These are phyloP conservation scores for Talaromyces sp. DNA, from an alignment of 2,329 filamentous ascomycete species.

Conservation along the genomic window DNA sequence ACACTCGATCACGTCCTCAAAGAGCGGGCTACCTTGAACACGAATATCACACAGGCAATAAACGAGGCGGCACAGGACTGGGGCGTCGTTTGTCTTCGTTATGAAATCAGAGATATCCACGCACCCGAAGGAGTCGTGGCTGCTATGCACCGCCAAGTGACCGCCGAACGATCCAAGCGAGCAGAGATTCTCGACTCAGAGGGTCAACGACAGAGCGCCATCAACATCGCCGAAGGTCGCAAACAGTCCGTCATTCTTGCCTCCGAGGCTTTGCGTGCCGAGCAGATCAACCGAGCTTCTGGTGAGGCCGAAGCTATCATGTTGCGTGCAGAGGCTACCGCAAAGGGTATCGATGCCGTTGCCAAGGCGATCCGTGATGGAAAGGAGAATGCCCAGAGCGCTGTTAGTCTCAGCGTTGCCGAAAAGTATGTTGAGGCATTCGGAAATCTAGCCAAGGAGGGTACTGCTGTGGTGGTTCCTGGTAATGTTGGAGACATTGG, in stretches of 20 bases:
- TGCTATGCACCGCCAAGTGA: conserved; percentile 98
- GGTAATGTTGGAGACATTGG: conserved; percentile 96
- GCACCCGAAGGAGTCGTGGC: conserved; percentile 89
- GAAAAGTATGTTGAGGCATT: conserved; percentile 99
- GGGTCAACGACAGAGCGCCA: conserved; percentile 92
- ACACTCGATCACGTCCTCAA: conserved; percentile 96
- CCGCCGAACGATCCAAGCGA: conserved; percentile 92
- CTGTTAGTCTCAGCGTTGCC: conserved; percentile 81
- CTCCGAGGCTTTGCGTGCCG: conserved; percentile 81
- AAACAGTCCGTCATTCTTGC: conserved; percentile 97
- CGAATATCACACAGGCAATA: conserved; percentile 97
- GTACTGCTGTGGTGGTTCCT: conserved; percentile 90
- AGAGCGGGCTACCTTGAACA: conserved; percentile 92
- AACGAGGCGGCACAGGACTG: conserved; percentile 96
- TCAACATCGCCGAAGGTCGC: conserved; percentile 96
- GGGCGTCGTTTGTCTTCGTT: conserved; percentile 92
- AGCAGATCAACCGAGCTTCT: conserved; percentile 87
- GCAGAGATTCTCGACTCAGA: conserved; percentile 97
- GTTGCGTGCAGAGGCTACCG: conserved; percentile 80
- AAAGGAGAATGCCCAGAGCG: conserved; percentile 70
- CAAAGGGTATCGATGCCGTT: conserved; percentile 81
- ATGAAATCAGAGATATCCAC: conserved; percentile 98
- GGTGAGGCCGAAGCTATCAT: conserved; percentile 94
- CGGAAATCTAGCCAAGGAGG: conserved; percentile 85
- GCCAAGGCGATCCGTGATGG: conserved; percentile 71